These are phyloP conservation scores for Brasilioporus rufonigricans DNA, from an alignment of 768 basidiomycete species.

Conservation along the genomic window DNA sequence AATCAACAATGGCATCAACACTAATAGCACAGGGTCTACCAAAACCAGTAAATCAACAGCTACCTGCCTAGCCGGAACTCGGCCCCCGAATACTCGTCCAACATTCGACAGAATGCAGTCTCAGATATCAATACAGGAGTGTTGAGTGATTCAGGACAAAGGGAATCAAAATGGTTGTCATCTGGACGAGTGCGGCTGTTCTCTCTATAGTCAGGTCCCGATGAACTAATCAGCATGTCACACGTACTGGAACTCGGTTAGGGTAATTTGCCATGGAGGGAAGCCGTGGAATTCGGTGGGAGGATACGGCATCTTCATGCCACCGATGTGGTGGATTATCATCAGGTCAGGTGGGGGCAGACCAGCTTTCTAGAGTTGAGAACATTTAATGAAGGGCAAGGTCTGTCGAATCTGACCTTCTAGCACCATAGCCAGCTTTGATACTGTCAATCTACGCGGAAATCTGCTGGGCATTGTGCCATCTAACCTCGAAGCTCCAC, in stretches of 20 bases:
- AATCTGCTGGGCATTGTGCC: background rate
- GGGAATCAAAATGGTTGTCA: conserved; percentile 1
- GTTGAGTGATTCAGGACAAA: background rate
- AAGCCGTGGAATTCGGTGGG: conserved; percentile 72
- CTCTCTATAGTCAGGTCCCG: conserved; percentile 1
- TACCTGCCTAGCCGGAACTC: conserved; percentile 81
- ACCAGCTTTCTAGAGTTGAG: conserved; percentile 44
- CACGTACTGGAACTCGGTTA: conserved; percentile 78
- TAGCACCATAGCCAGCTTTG: conserved; percentile 47
- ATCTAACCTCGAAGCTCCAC: background rate
- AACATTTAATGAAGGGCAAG: conserved; percentile 2
- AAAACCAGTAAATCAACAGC: conserved; percentile 2
- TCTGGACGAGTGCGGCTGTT: conserved; percentile 24
- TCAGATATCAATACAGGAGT: conserved; percentile 42
- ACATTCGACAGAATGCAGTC: conserved; percentile 58
- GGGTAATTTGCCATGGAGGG: conserved; percentile 82
- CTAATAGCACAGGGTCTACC: conserved; percentile 2
- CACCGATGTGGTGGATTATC: conserved; percentile 62
- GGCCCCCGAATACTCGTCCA: conserved; percentile 70
- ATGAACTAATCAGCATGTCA: background rate
- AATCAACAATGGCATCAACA: background rate
- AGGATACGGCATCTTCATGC: conserved; percentile 33
- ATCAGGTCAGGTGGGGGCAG: conserved; percentile 73
- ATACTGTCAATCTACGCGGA: conserved; percentile 40
- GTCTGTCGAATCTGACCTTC: conserved; percentile 48